Percentiles rank a stretch among this genome's conserved stretches.
Evolutionary conservation across 768 basidiomycete genomes (phyloP).

Genomic region (Clitopilus passeckerianus): DNA sequence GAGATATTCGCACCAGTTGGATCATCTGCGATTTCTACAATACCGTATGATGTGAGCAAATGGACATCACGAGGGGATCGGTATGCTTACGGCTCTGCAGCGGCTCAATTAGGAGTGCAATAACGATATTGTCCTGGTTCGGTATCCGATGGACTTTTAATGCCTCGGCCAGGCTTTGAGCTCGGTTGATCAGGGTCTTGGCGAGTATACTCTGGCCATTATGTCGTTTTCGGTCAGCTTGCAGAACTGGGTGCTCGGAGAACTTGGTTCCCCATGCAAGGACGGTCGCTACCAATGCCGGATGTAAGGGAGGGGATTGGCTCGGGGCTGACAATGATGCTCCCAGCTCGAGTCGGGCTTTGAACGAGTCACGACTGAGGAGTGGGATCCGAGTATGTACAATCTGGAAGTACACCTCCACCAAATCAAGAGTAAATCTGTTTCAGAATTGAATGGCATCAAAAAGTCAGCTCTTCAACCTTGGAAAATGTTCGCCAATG

Average conservation of each 20-base stretch:
- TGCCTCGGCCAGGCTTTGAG: constrained; percentile 82
- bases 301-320: constrained; percentile 49
- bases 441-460: constrained; percentile 11
- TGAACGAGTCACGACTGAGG: constrained; percentile 80
- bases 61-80: constrained; percentile 5
- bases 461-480: constrained; percentile 3
- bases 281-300: constrained; percentile 78
- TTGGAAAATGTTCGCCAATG: constrained; percentile 1
- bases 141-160: constrained; percentile 83
- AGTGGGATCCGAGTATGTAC: constrained; percentile 86
- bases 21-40: constrained; percentile 66
- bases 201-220: constrained; percentile 73
- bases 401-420: constrained; percentile 93
- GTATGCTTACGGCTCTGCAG: constrained; percentile 77
- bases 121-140: constrained; percentile 75
- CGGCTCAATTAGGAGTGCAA: constrained; percentile 76
- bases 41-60: neutral
- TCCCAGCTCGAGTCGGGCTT: constrained; percentile 56
- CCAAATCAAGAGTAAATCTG: constrained; percentile 89
- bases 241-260: constrained; percentile 83
- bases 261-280: constrained; percentile 93
- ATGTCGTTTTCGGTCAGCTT: constrained; percentile 69
- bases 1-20: constrained; percentile 49
- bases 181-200: constrained; percentile 71
- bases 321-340: constrained; percentile 21